A percentile compares a stretch with the other conserved stretches of the same genome.
Conservation (phyloP, 306 rosid species). For the Vicia sativa region DNA sequence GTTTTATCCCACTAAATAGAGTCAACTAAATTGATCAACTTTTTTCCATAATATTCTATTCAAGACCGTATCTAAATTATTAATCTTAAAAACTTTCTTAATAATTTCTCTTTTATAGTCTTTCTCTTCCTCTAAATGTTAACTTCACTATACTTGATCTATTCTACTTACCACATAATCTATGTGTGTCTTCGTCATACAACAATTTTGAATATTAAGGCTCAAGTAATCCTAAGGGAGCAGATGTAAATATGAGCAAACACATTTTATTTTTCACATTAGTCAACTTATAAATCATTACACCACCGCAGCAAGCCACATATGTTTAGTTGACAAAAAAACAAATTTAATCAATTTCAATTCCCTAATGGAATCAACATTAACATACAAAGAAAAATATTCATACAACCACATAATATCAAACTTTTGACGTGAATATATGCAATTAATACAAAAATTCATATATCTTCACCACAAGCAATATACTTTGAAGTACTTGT, state of each 20-base stretch:
- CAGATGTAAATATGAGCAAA: neutral
- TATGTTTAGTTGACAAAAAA: constrained; percentile 25
- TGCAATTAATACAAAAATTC: neutral
- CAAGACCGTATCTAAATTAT: no score
- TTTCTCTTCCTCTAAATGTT: no score
- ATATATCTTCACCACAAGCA: constrained; percentile 32
- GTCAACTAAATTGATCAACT: no score
- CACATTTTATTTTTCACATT: constrained; percentile 11
- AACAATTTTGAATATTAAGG: no score
- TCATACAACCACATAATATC: constrained; percentile 1
- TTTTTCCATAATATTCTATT: no score
- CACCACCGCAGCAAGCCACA: neutral
- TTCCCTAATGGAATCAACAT: constrained; percentile 28
- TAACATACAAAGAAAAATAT: constrained; percentile 6
- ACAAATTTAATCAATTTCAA: constrained; percentile 25
- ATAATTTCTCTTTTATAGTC: no score
- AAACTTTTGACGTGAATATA: constrained; percentile 3
- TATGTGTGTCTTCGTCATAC: no score
- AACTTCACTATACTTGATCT: no score
- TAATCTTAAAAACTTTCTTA: no score
- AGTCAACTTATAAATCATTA: constrained; percentile 6
- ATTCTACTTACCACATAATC: no score
- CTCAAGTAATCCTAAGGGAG: no score
- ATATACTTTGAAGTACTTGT: neutral
- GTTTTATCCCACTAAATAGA: no score